Base-by-base conservation (phyloP, 75 land plant genomes). In the Cupressus sempervirens region DNA sequence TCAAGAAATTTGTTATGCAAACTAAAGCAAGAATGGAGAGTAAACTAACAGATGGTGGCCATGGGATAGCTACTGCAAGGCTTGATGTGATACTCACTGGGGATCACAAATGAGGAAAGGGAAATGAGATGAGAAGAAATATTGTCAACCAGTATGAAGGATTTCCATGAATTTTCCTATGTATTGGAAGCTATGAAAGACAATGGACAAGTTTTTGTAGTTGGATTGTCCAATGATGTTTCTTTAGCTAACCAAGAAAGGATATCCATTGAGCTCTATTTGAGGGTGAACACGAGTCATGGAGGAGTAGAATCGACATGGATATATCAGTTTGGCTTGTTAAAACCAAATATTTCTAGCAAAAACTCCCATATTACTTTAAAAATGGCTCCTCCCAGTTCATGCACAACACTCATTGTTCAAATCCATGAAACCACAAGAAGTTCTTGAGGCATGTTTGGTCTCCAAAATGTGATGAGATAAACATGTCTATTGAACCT, bases 1-100 rank as follows among this genome's bases (percentile, higher is more conserved):
- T 98, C 84, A 98, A 94, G 91, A 99, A 98, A 86, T 96, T 98
- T 91, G 99, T 98, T 82, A 90, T 91, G 41, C 99, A 98, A 85
- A 95, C 97, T 92, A 98, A 92, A 91, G 95, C 99, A 58, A 87
- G 99, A 87, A 95, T 98, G 99, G 99, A 98, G 99, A 94, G 91
- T 81, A 94, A 92, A 35, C 76, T 98, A 45, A 87, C 93, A 81
- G 99, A 99, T 75, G 90, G 99, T 88, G 99, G 99, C 50, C 99
- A 98, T 88, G 86, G 94, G 41, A 92, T 98, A 89, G 99, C 95
- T 41, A 97, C 99, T 74, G 89, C 97, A 36, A 92, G 99, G 84
- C 92, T 98, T 96, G 89, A 74, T 98, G 86, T 92, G 99, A 70
- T 88, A 96, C 83, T 87, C 94, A 41, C 72, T 98, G 84, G 99